phyloP scores from a whole-genome alignment of 78 protist genomes.

The Creolimax fragrantissima region DNA sequence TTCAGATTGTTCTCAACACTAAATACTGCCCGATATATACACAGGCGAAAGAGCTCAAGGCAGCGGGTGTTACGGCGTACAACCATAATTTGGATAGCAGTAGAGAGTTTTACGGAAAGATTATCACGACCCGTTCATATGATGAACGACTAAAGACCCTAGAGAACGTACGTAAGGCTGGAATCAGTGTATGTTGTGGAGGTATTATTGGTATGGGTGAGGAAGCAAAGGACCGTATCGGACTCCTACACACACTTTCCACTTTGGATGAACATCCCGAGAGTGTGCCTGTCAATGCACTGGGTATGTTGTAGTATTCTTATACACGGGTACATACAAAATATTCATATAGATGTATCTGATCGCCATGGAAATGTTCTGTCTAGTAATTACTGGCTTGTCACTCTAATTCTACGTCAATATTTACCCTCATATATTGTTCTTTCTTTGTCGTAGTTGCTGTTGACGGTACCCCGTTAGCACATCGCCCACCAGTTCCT shows the following conservation, averaged over 20 bases:
- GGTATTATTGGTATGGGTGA: constrained; percentile 67
- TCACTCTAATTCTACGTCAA: too few species aligned
- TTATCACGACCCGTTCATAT: constrained; percentile 56
- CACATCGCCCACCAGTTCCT: not conserved
- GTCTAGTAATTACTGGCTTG: too few species aligned
- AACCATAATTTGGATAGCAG: constrained; percentile 67
- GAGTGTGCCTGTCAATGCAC: constrained; percentile 62
- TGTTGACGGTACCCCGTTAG: constrained; percentile 53
- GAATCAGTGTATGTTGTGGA: constrained; percentile 62
- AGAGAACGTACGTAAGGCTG: constrained; percentile 51
- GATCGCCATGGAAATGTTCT: too few species aligned
- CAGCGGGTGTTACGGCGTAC: constrained; percentile 66
- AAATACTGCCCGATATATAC: too few species aligned
- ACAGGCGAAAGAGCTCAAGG: constrained; percentile 45
- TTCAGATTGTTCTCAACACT: too few species aligned
- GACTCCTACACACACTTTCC: constrained; percentile 43
- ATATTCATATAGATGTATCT: too few species aligned
- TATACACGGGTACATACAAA: too few species aligned
- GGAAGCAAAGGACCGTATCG: constrained; percentile 39
- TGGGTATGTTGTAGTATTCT: constrained; percentile 1
- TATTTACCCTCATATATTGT: too few species aligned
- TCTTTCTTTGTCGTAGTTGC: constrained; percentile 21
- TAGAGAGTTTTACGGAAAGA: constrained; percentile 48
- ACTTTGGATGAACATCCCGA: constrained; percentile 51
- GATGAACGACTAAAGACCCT: constrained; percentile 61